Percentiles rank a stretch among this genome's conserved stretches.
Conservation (phyloP, 73 alveolate species). For the Paramecium pentaurelia region DNA sequence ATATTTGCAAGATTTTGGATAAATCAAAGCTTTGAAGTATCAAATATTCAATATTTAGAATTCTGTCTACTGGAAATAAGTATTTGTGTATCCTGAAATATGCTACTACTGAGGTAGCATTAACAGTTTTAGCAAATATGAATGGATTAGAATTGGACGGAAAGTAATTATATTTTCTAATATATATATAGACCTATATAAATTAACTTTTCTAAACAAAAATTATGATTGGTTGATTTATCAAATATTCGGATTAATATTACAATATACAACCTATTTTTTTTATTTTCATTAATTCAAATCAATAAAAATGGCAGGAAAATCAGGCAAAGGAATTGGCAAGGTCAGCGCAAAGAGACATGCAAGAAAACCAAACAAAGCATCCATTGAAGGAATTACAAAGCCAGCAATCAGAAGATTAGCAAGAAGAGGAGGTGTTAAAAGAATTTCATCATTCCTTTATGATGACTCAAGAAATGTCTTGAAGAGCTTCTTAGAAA, state of each 20-base stretch:
- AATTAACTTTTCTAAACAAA: constrained; percentile 25
- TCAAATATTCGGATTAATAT: constrained; percentile 2
- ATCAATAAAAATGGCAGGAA: constrained; percentile 62
- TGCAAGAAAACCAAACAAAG: constrained; percentile 71
- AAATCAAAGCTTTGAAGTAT: background rate
- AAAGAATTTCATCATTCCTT: constrained; percentile 78
- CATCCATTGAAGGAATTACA: constrained; percentile 81
- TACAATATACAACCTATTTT: background rate
- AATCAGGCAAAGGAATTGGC: constrained; percentile 72
- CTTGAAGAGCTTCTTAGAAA: constrained; percentile 73
- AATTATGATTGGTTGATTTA: constrained; percentile 39
- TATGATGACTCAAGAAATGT: constrained; percentile 86
- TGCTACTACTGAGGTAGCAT: constrained; percentile 18
- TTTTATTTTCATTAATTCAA: background rate
- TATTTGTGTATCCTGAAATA: background rate
- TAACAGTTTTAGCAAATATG: constrained; percentile 24
- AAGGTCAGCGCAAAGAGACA: constrained; percentile 77
- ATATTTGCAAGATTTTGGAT: constrained; percentile 22
- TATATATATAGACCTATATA: background rate
- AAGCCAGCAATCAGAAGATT: constrained; percentile 91
- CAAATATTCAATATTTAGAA: background rate
- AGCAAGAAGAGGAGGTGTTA: constrained; percentile 95
- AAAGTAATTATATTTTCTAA: constrained; percentile 4
- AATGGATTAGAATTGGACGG: constrained; percentile 38
- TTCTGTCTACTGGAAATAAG: background rate